Percentiles rank a stretch among this genome's conserved stretches.
These are phyloP conservation scores for Monosporascus sp. DNA, from an alignment of 2,329 filamentous ascomycete genomes.

Conservation along the genomic window DNA sequence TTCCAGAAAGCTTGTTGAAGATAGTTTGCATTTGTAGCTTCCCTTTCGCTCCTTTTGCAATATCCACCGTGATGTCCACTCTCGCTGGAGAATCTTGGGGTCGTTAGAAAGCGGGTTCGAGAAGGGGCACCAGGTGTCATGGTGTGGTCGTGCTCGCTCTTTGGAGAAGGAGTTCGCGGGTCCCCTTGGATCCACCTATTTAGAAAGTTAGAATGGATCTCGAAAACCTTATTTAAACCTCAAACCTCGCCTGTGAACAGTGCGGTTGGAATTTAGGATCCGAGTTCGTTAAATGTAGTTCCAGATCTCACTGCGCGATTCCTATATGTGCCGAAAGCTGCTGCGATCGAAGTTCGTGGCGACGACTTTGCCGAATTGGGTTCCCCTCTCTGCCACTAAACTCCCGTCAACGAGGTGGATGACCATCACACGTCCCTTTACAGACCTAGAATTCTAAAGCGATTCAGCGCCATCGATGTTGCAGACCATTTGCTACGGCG, in stretches of 20 bases:
- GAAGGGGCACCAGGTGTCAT: too few species aligned
- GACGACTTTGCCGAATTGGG: too few species aligned
- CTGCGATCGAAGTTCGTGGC: too few species aligned
- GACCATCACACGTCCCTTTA: too few species aligned
- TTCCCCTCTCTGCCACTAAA: too few species aligned
- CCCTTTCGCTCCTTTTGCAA: not conserved
- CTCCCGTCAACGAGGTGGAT: too few species aligned
- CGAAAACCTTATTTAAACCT: not conserved
- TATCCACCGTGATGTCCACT: not conserved
- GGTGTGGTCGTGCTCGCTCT: not conserved
- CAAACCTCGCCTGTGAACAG: not conserved
- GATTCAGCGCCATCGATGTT: too few species aligned
- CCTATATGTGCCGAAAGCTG: too few species aligned
- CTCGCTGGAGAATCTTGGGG: not conserved
- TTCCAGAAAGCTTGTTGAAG: not conserved
- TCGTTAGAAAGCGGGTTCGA: not conserved
- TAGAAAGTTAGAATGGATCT: not conserved
- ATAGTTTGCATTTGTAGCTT: not conserved
- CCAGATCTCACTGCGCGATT: not conserved
- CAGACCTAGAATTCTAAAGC: too few species aligned
- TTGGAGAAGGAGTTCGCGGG: not conserved
- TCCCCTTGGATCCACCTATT: not conserved
- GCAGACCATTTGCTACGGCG: too few species aligned
- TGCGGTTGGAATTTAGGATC: not conserved
- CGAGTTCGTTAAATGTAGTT: not conserved